Conservation (phyloP, 305 asterid genomes). For the Petunia hybrid region DNA sequence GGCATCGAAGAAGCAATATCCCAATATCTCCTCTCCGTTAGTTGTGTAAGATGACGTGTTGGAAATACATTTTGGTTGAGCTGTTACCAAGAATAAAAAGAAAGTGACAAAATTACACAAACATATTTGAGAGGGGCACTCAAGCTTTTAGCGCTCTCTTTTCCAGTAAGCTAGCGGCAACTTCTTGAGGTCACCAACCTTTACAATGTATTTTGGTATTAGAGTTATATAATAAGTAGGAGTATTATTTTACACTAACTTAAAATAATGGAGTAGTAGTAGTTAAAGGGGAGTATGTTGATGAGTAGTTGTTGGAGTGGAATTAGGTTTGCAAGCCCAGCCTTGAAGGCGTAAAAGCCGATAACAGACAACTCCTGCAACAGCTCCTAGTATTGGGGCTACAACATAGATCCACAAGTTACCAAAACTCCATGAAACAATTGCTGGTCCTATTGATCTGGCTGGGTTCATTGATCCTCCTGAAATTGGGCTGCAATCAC, state of each 20-base stretch:
- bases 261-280: background rate
- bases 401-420: constrained; percentile 73
- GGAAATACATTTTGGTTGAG: background rate
- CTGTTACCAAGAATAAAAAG: background rate
- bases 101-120: background rate
- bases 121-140: background rate
- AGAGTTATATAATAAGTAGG: too few species aligned
- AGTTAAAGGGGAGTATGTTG: background rate
- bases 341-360: constrained; percentile 77
- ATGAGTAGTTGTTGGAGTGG: constrained; percentile 5
- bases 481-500: constrained; percentile 69
- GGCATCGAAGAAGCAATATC: background rate
- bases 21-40: background rate
- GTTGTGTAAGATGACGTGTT: background rate
- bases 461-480: constrained; percentile 99
- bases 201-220: background rate
- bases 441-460: constrained; percentile 90
- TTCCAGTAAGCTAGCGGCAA: background rate
- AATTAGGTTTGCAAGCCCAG: constrained; percentile 64
- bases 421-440: constrained; percentile 70
- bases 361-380: constrained; percentile 65
- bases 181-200: background rate
- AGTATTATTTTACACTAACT: background rate
- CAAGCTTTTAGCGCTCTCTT: background rate
- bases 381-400: constrained; percentile 79